Evolutionary conservation across 108 stramenopile species (phyloP), one percentile per base, ranked within the genome.

Genomic region (Pseudonitzschia pungens): DNA sequence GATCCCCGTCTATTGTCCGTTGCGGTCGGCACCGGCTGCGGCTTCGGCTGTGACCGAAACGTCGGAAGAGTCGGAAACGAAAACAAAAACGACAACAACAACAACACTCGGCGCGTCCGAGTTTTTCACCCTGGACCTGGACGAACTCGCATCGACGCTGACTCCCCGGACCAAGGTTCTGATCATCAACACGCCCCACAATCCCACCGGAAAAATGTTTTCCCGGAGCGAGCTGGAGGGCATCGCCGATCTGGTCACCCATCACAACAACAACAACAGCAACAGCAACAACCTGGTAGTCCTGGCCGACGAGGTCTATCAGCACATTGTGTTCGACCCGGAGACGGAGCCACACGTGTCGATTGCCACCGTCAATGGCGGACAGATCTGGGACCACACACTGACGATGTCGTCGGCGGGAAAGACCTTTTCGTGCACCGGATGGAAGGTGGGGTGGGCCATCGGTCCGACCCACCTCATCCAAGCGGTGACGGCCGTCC

Each of bases 151-250:
- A 58, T 66, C 68, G 20, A 75, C 80, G 4, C 69, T 97, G 18
- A 88, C 92, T 0, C 48, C 64, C 4, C 43, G 75, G 36, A 95
- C 96, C 26, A 84, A 84, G 50, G 79, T 88, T 0, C 70, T 95
- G 55, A 63, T 97, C 5, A 50, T 99, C 43, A 99, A 99, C 83
- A 92, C 95, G 14, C 98, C 98, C 1, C 98, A 99, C 69, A 99
- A 99, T 86, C 98, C 98, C 7, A 98, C 98, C 24, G 98, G 96
- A 42, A 97, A 98, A 82, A 92, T 98, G 41, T 99, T 99, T 72
- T 86, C 85, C 18, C 72, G 75, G 14, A 26, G 27, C 20, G 96
- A 97, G 83, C 69, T 97, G 55, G 75, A 87, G 62, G 73, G 52
- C 28, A 87, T 97, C 65, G 89, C 91, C 3, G 76, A 63, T n/a